phyloP scores from a whole-genome alignment of 305 asterid species.

The Fraxinus greggii region DNA sequence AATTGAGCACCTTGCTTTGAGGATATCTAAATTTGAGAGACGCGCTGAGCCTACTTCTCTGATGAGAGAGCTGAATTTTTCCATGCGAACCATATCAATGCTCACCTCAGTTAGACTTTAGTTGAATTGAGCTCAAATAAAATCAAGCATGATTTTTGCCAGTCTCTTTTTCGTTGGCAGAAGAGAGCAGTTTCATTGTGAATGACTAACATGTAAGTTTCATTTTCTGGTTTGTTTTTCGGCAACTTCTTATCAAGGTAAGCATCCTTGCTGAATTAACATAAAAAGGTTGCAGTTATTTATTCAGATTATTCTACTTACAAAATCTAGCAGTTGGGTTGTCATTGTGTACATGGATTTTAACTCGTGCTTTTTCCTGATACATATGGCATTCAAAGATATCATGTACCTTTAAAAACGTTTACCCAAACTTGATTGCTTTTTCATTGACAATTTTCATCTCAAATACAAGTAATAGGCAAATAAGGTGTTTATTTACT shows the following conservation, averaged over 20 bases:
- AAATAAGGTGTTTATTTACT: neutral
- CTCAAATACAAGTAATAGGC: neutral
- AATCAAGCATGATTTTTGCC: neutral
- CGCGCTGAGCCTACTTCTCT: neutral
- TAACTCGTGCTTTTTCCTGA: neutral
- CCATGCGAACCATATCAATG: neutral
- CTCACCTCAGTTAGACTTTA: neutral
- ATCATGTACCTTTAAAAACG: neutral
- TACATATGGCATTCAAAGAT: neutral
- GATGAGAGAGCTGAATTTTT: neutral
- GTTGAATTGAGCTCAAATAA: neutral
- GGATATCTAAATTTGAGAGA: neutral
- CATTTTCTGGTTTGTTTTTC: neutral
- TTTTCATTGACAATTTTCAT: neutral
- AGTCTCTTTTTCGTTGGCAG: neutral
- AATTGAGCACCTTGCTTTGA: neutral
- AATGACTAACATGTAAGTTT: neutral
- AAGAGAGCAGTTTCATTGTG: neutral
- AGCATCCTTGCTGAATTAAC: neutral
- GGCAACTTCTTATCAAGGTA: neutral
- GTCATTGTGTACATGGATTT: neutral
- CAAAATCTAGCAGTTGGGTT: neutral
- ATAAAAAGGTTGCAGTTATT: neutral
- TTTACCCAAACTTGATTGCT: neutral
- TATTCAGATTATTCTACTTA: neutral